These are phyloP conservation scores for Colletotrichum sp. DNA, from an alignment of 2,329 filamentous ascomycete genomes.

Conservation along the genomic window DNA sequence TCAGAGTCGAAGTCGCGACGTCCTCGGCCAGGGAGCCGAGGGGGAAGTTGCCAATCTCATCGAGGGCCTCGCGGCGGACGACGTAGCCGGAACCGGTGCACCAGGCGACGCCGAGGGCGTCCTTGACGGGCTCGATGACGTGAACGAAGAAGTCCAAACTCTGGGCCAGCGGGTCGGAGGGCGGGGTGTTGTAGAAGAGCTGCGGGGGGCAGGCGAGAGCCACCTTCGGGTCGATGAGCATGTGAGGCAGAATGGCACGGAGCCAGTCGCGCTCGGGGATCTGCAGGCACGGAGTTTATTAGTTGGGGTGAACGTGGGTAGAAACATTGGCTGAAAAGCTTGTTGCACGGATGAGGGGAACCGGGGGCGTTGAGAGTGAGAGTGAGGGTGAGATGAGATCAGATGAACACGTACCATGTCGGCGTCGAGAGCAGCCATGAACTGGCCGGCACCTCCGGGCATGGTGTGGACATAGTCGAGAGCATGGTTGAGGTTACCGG, in stretches of 20 bases:
- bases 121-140: constrained; percentile 55
- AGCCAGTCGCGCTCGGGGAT: constrained; percentile 68
- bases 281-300: constrained; percentile 28
- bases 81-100: constrained; percentile 70
- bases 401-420: constrained; percentile 56
- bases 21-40: constrained; percentile 66
- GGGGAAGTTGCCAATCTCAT: constrained; percentile 67
- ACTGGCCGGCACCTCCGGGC: constrained; percentile 60
- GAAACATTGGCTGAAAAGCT: not conserved
- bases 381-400: not conserved
- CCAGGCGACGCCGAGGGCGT: constrained; percentile 61
- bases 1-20: constrained; percentile 61
- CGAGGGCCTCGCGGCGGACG: constrained; percentile 62
- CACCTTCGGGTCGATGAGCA: constrained; percentile 61
- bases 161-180: constrained; percentile 62
- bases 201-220: constrained; percentile 66
- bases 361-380: not conserved
- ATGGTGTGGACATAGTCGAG: constrained; percentile 54
- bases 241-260: constrained; percentile 62
- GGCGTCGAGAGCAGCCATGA: constrained; percentile 68
- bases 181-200: constrained; percentile 67
- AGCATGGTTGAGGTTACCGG: constrained; percentile 68
- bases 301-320: not conserved
- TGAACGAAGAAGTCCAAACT: constrained; percentile 65
- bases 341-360: not conserved